Evolutionary conservation across 441 rosid species (phyloP), one percentile per base, ranked within the genome.

Genomic region (Manihot esculenta): DNA sequence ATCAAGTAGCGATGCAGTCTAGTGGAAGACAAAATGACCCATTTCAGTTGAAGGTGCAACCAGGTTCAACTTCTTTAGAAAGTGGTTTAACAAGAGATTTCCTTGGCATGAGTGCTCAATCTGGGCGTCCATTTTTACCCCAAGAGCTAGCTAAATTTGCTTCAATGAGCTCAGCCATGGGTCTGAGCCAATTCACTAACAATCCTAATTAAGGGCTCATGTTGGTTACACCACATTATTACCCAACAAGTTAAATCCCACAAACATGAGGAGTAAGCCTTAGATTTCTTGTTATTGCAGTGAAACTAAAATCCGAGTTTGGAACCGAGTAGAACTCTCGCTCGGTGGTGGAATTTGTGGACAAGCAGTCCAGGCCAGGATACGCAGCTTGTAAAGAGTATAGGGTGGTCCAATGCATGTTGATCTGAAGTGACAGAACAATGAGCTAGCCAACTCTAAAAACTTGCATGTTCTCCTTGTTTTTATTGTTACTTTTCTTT

Each of bases 81-180:
- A 84, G 75, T 41, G 84, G 82, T 54, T 44, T 84, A 62, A 93
- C 98, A 1, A 79, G 97, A 69, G 98, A 93, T 74, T 93, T 93
- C 68, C 92, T 93, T 10, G 97, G 98, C 56, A 82, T 88, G 76
- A 76, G 88, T 65, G 81, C 80, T 27, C 92, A 79, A 69, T 74
- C 84, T 0, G 80, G 77, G 63, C 80, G 74, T 48, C 84, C 83
- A 30, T 85, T 87, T 76, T 82, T 80, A 15, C 82, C 90, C 15
- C 92, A 84, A 44, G 94, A 93, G 72, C 74, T 91, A 0, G 95
- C 91, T 44, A 89, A 88, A 74, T 87, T 91, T 68, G 91, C 96
- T 72, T 87, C 96, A 38, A 55, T 87, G 63, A 83, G 82, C 67
- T 82, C 86, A 56, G 74, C 84, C 27, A 78, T 74, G 80, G 84